Evolutionary conservation across 805 yeast species (phyloP), one percentile per base, ranked within the genome.

Genomic region (Metschnikowia henanensis): DNA sequence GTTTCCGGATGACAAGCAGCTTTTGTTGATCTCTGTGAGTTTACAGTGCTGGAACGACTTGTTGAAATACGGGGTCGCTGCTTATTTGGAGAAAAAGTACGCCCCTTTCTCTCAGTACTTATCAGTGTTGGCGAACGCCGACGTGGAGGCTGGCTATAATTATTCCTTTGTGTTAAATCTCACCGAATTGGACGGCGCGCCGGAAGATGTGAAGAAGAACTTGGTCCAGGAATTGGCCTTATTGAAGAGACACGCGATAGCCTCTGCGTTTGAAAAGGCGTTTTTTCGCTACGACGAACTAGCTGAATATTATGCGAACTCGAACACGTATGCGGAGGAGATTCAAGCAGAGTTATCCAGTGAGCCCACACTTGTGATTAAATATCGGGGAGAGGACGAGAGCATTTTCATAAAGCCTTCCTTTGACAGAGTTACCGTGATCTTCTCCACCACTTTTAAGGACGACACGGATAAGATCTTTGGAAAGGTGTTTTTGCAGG

Each of bases 401-500:
- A 79, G 90, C 44, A 89, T 94, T 59, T 94, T 80, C 64, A 82
- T 94, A 60, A 84, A 84, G 64, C 96, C 99, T 4, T 82, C 95
- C 26, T 88, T 84, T 61, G 99, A 94, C 66, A 83, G 99, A 65
- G 96, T 94, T 41, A 94, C 99, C 1, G 97, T 92, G 30, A 86
- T 94, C 36, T 94, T 94, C 68, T 88, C 96, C 37, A 94, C 98
- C 4, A 75, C 89, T 19, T 94, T 94, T 76, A 85, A 87, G 61
- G 99, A 94, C 66, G 98, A 94, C 65, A 94, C 98, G 3, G 99
- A 94, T 67, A 89, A 87, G 62, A 77, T 87, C 41, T 86, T 88
- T 55, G 95, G 95, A 33, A 88, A 84, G 64, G 95, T 89, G 29
- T 89, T 89, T 60, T 71, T 89, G 50, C 96, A 89, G 62, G 97